Base-by-base conservation (phyloP, 1,139 yeast genomes). In the Suzukiozyma palmioleophila region DNA sequence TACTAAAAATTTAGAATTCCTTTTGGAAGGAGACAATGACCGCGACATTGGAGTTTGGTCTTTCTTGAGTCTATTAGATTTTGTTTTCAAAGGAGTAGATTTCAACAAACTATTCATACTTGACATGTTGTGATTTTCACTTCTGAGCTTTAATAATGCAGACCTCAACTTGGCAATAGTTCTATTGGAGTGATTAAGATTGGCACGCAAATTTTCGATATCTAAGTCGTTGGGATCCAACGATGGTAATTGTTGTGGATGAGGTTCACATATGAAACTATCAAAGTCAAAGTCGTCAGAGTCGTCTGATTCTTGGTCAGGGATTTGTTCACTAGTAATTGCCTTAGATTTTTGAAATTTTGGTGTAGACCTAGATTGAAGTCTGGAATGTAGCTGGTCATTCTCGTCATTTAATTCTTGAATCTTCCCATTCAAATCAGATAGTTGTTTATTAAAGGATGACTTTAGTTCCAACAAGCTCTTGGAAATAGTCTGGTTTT, bases 401-500 rank as follows among this genome's bases (percentile, higher is more conserved):
- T 82, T 83, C 49, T 81, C 88, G 46, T 79, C 82, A 52, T 81
- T 82, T 44, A 83, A 62, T 39, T 73, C 77, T 32, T 70, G 73
- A 36, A 81, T 75, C 39, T 76, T 69, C 8, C 57, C 57, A 48
- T 70, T 77, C 42, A 81, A 60, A 18, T 72, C 77, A 27, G 57
- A 55, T 3, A 77, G 53, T 43, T 79, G 81, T 24, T 56, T 52
- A 14, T 60, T 59, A 33, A 66, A 60, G 15, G 64, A 53, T 1
- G 46, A 45, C 36, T 69, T 69, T 13, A 67, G 60, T 26, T 59
- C 49, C 3, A 62, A 60, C 33, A 69, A 60, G 30, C 67, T 68
- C 8, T 63, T 57, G 35, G 62, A 60, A 32, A 77, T 56, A 1
- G 69, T 60, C 9, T 59, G 56, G 41, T 69, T 68, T 42, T 70